A percentile compares a stretch with the other conserved stretches of the same genome.
These are phyloP conservation scores for Umbelopsis sp. DNA, from an alignment of 192 early-diverging fungal genomes.

Conservation along the genomic window DNA sequence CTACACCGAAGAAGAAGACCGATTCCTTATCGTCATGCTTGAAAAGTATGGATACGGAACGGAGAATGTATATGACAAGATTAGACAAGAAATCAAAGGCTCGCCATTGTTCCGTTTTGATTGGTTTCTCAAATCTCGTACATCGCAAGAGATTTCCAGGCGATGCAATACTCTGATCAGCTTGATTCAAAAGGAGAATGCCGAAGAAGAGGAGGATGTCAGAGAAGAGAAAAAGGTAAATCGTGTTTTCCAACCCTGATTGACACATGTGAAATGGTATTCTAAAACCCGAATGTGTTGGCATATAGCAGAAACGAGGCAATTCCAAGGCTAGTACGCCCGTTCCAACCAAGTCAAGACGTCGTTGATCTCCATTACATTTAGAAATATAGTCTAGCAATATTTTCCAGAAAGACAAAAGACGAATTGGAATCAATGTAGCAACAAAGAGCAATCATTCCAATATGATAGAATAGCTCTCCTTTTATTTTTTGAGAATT, in stretches of 20 bases:
- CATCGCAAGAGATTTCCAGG: constrained; percentile 79
- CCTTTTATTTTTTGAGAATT: no score
- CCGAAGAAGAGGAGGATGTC: constrained; percentile 45
- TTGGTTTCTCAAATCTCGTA: constrained; percentile 97
- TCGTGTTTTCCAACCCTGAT: neutral
- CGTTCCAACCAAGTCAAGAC: constrained; percentile 5
- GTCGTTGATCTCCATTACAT: constrained; percentile 5
- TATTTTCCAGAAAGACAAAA: neutral
- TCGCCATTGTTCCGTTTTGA: constrained; percentile 92
- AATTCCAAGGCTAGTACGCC: constrained; percentile 12
- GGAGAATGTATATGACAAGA: constrained; percentile 93
- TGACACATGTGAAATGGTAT: neutral
- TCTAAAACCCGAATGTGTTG: neutral
- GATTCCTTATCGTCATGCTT: constrained; percentile 89
- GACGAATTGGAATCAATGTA: no score
- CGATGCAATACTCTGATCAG: constrained; percentile 84
- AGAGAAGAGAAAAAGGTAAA: constrained; percentile 39
- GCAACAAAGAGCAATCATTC: no score
- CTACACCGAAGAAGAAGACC: constrained; percentile 96
- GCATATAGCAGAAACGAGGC: neutral
- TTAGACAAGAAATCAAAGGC: constrained; percentile 82
- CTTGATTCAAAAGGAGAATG: constrained; percentile 63
- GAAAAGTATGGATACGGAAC: constrained; percentile 87
- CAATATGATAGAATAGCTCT: no score
- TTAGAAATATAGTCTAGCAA: neutral